Percentiles rank a stretch among this genome's conserved stretches.
phyloP scores from a whole-genome alignment of 1,284 basidiomycete genomes.

The Malassezia nana region DNA sequence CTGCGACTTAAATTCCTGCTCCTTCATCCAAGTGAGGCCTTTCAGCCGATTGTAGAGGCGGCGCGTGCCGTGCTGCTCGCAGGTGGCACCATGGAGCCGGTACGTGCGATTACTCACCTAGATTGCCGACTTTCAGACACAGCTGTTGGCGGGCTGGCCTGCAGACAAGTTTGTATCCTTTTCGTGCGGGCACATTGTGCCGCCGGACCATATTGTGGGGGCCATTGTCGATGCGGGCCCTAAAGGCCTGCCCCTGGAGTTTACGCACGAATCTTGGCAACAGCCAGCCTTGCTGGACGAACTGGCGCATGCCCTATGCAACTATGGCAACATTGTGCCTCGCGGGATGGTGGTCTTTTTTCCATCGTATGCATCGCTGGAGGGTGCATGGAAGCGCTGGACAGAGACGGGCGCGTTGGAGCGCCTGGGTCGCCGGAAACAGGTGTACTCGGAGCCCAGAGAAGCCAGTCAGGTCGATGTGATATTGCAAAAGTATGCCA shows the following conservation, averaged over 20 bases:
- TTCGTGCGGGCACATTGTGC: conserved; percentile 88
- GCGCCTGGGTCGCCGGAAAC: conserved; percentile 23
- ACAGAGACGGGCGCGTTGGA: conserved; percentile 49
- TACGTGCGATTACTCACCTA: conserved; percentile 42
- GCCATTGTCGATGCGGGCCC: conserved; percentile 71
- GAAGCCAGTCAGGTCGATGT: conserved; percentile 65
- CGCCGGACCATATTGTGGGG: conserved; percentile 65
- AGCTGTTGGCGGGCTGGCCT: conserved; percentile 66
- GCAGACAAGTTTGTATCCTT: conserved; percentile 62
- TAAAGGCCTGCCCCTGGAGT: conserved; percentile 64
- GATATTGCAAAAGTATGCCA: conserved; percentile 66
- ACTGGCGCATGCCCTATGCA: conserved; percentile 70
- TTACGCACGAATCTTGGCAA: conserved; percentile 67
- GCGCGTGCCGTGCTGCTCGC: conserved; percentile 77
- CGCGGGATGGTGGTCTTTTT: conserved; percentile 87
- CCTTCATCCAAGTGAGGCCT: conserved; percentile 82
- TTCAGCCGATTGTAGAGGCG: conserved; percentile 66
- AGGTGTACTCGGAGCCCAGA: conserved; percentile 84
- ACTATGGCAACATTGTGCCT: conserved; percentile 67
- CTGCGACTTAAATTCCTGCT: conserved; percentile 79
- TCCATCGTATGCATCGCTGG: conserved; percentile 78
- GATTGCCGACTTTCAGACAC: conserved; percentile 77
- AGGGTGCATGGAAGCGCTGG: conserved; percentile 63
- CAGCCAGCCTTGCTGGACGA: conserved; percentile 67
- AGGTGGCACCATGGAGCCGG: conserved; percentile 92